These are phyloP conservation scores for Blastobotrys ciferrii DNA, from an alignment of 1,139 yeast genomes.

Conservation along the genomic window DNA sequence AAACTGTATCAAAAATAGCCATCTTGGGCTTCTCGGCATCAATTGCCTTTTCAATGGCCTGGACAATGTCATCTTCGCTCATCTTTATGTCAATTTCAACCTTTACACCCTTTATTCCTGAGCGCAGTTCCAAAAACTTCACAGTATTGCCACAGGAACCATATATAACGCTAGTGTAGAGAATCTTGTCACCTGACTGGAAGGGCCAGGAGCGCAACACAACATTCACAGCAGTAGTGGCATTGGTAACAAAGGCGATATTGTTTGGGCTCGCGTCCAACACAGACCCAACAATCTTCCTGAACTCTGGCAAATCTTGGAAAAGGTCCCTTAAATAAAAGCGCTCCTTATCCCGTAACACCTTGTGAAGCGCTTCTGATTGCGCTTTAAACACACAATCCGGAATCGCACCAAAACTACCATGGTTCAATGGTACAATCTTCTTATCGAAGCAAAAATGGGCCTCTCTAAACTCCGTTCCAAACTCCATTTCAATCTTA, in stretches of 20 bases:
- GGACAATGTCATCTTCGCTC: constrained; percentile 47
- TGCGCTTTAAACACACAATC: constrained; percentile 22
- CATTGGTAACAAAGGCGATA: constrained; percentile 54
- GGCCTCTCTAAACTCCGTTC: constrained; percentile 48
- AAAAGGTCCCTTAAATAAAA: constrained; percentile 35
- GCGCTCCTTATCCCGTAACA: constrained; percentile 45
- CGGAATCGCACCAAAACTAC: constrained; percentile 30
- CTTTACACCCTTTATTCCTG: constrained; percentile 47
- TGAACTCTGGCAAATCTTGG: constrained; percentile 33
- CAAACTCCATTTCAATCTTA: constrained; percentile 41
- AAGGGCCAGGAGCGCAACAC: constrained; percentile 57
- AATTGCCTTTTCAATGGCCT: constrained; percentile 20
- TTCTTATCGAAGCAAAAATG: constrained; percentile 42
- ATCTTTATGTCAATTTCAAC: constrained; percentile 51
- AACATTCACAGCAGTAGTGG: constrained; percentile 61
- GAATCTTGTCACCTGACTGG: constrained; percentile 52
- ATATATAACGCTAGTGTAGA: constrained; percentile 54
- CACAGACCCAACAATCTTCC: constrained; percentile 41
- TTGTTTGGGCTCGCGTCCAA: constrained; percentile 45
- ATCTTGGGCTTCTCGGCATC: constrained; percentile 38
- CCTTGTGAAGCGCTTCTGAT: constrained; percentile 25
- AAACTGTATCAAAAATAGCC: constrained; percentile 58
- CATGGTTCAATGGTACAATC: constrained; percentile 28
- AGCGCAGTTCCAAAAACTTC: constrained; percentile 43
- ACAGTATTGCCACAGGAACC: constrained; percentile 58